These are phyloP conservation scores for Hemisphaericaspora subhashii DNA, from an alignment of 1,139 yeast species.

Conservation along the genomic window DNA sequence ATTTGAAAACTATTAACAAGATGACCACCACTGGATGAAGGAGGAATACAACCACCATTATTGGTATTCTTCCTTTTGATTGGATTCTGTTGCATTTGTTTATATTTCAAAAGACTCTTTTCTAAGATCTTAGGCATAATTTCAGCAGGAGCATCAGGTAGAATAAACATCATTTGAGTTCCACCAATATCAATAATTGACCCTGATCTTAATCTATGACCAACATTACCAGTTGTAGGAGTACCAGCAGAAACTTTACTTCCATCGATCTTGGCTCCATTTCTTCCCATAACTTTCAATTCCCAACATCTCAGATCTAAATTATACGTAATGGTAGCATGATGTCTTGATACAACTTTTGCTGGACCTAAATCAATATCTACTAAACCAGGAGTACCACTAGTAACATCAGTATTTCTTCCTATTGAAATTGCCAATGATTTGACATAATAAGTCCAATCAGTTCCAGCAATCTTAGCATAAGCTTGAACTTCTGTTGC, in stretches of 20 bases:
- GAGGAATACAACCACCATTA: background rate
- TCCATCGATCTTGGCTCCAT: conserved; percentile 89
- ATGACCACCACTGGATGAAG: conserved; percentile 10
- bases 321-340: conserved; percentile 82
- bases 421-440: conserved; percentile 79
- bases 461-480: conserved; percentile 90
- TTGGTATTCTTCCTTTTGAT: background rate
- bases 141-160: conserved; percentile 86
- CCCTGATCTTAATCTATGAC: conserved; percentile 72
- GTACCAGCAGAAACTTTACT: conserved; percentile 50
- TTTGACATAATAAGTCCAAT: conserved; percentile 94
- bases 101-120: conserved; percentile 34
- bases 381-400: conserved; percentile 32
- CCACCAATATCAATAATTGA: conserved; percentile 93
- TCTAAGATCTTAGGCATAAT: conserved; percentile 53
- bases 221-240: conserved; percentile 43
- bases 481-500: conserved; percentile 93
- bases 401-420: conserved; percentile 64
- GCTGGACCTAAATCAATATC: conserved; percentile 97
- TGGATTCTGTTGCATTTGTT: conserved; percentile 16
- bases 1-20: conserved; percentile 52
- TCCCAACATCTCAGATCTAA: conserved; percentile 81
- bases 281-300: conserved; percentile 76
- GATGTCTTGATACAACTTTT: conserved; percentile 88
- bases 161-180: conserved; percentile 96